Base-by-base conservation (phyloP, 2,329 filamentous ascomycete species). In the Xenosphaeropsis pyriputrescens region DNA sequence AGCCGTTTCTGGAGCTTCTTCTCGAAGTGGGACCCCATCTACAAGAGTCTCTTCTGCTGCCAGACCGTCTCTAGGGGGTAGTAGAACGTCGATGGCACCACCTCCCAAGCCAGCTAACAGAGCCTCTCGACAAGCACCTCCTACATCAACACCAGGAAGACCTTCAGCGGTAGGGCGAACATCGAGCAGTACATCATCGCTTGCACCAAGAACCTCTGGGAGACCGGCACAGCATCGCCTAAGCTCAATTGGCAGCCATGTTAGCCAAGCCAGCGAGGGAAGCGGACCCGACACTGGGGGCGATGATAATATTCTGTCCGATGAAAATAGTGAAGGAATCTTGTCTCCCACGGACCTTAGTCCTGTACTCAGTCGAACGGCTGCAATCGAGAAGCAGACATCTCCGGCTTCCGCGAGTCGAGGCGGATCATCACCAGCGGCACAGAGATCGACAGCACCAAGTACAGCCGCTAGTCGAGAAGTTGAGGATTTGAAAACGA, bases 401-500 rank as follows among this genome's bases (percentile, higher is more conserved):
- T 38, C 40, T 26, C 51, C 51, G 13, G 47, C 48, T 30, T 37
- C 40, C 5, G 47, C 51, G 33, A 43, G 42, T 36, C 39, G 44
- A 9, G 50, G 42, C 32, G 43, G 41, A 31, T 41, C 39, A 26
- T 54, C 54, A 11, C 47, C 48, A 11, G 43, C 38, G 2, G 41
- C 43, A 8, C 43, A 47, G 32, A 45, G 52, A 36, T 36, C 29
- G 18, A 40, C 44, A 6, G 47, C 42, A 15, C 38, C 29, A 19
- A 53, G 43, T 26, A 49, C 51, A 33, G 50, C 51, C 19, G 49
- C 50, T 2, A 50, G 45, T 37, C 45, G 79, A 44, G 82, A 93
- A 51, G 75, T 89, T 15, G 88, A 95, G 47, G 85, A 93, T 46
- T 64, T 95, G 13, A 86, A 94, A 54, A 79, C 85, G 0, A 95